Base-by-base conservation (phyloP, 768 basidiomycete genomes). In the Suillus cothurnatus region DNA sequence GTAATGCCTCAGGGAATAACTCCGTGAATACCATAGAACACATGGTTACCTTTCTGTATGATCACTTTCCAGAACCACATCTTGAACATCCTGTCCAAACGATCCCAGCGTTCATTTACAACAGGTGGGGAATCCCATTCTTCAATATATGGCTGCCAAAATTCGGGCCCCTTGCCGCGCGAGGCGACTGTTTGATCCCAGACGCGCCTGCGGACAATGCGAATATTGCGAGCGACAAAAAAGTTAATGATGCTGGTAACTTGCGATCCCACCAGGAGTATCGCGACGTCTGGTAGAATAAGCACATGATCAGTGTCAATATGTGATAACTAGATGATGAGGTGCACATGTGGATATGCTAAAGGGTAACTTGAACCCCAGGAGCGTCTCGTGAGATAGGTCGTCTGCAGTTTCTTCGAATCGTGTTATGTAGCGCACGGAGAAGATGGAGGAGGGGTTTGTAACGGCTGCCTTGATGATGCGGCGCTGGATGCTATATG, bases 161-260 rank as follows among this genome's bases (percentile, higher is more conserved):
- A 97, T 11, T 91, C 88, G 0, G 83, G 79, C 0, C 89, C 88
- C 70, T 97, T 97, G 15, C 90, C 90, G 1, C 95, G 86, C 6
- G 94, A 96, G 7, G 83, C 78, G 34, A 97, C 87, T 0, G 94
- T 96, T 72, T 95, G 90, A 23, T 86, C 88, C 86, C 88, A 93
- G 14, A 86, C 94, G 14, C 91, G 84, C 61, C 86, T 86, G 2
- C 90, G 85, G 0, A 94, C 93, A 52, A 95, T 85, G 32, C 87
- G 85, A 56, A 97, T 88, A 76, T 97, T 96, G 55, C 87, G 87
- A 34, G 88, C 83, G 60, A 98, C 85, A 79, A 96, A 96, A 80
- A 91, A 96, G 3, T 81, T 83, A 59, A 97, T 82, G 63, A 98
- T 90, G 23, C 78, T 77, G 0, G 92, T 91, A 41, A 92, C 72